phyloP scores from a whole-genome alignment of 129 eudicot species.

The Escallonia rubra region DNA sequence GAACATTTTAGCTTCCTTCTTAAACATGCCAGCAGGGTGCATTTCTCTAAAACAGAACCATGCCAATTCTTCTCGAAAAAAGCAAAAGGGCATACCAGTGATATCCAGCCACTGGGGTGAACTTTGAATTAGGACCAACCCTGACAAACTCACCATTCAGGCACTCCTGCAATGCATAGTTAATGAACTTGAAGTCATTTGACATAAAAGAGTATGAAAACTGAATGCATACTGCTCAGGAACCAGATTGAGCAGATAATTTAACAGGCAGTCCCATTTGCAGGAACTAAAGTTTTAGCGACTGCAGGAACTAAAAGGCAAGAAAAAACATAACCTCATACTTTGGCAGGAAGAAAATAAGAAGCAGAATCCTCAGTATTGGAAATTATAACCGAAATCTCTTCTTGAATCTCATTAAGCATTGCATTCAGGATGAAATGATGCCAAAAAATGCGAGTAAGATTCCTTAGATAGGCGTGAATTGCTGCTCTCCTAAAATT shows the following conservation, averaged over 20 bases:
- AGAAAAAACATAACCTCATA: too few species aligned
- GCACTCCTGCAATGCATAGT: conserved; percentile 31
- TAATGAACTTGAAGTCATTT: background rate
- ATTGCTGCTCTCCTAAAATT: too few species aligned
- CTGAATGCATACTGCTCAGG: too few species aligned
- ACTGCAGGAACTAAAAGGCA: background rate
- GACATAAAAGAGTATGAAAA: background rate
- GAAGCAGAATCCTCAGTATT: too few species aligned
- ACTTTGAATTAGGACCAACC: conserved; percentile 63
- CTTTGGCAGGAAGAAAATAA: too few species aligned
- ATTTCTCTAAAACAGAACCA: background rate
- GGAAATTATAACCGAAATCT: too few species aligned
- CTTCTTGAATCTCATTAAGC: too few species aligned
- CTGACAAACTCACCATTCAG: conserved; percentile 64
- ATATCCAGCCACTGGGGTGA: conserved; percentile 60
- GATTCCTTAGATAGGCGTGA: too few species aligned
- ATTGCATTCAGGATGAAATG: too few species aligned
- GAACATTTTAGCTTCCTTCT: conserved; percentile 1
- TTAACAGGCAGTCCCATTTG: background rate
- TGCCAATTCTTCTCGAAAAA: background rate
- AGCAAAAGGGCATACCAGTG: conserved; percentile 37
- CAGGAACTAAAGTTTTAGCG: background rate
- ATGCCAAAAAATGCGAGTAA: too few species aligned
- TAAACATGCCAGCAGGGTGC: background rate
- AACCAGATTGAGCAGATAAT: background rate